These are phyloP conservation scores for Hypoxylon perforatum DNA, from an alignment of 495 filamentous ascomycete species.

Conservation along the genomic window DNA sequence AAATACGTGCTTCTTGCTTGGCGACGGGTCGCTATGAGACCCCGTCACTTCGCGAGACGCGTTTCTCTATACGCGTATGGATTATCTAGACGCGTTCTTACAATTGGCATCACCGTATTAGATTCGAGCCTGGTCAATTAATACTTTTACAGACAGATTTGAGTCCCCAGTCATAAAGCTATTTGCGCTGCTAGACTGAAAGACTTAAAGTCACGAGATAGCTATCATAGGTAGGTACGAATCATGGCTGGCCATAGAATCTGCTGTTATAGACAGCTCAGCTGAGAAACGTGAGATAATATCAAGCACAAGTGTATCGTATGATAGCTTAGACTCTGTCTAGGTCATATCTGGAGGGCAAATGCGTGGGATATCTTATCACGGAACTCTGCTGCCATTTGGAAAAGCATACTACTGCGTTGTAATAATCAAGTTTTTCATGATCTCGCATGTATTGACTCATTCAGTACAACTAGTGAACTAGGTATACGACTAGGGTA, in stretches of 20 bases:
- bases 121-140: slow-evolving; percentile 16
- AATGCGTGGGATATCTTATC: too few relatives aligned
- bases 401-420: too few relatives aligned
- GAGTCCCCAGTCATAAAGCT: slow-evolving; percentile 17
- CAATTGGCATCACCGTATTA: not conserved
- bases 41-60: slow-evolving; percentile 17
- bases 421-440: not conserved
- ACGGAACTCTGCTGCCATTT: too few relatives aligned
- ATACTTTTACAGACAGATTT: slow-evolving; percentile 15
- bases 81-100: slow-evolving; percentile 23
- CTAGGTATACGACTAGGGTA: not conserved
- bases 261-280: slow-evolving; percentile 8
- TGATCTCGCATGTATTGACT: not conserved
- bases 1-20: slow-evolving; percentile 22
- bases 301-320: not conserved
- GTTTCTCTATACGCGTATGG: slow-evolving; percentile 3
- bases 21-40: slow-evolving; percentile 13
- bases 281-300: not conserved
- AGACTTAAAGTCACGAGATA: slow-evolving; percentile 19
- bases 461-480: too few relatives aligned
- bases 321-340: not conserved
- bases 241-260: slow-evolving; percentile 9
- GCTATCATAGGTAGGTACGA: slow-evolving; percentile 27
- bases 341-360: too few relatives aligned
- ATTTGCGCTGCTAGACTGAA: slow-evolving; percentile 12